These are phyloP conservation scores for Serpula lacrymans DNA, from an alignment of 768 basidiomycete genomes.

Conservation along the genomic window DNA sequence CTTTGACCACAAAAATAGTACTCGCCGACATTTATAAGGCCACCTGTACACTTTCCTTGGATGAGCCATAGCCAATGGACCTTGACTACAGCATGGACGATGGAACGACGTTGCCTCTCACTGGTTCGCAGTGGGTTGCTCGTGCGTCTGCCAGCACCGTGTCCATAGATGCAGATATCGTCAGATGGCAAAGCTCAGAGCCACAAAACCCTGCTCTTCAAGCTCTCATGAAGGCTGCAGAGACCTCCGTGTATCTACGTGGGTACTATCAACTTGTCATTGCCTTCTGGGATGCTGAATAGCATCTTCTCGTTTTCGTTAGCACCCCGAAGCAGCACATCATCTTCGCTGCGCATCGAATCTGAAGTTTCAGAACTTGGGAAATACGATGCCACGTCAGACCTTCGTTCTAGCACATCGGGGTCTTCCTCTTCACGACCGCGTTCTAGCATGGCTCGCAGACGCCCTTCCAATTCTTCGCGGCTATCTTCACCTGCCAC, in stretches of 20 bases:
- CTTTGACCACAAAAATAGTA: too few species aligned
- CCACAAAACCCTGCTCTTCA: slow-evolving; percentile 24
- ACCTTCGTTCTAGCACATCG: neutral
- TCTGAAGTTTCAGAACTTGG: neutral
- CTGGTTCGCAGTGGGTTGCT: too few species aligned
- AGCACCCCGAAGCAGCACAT: neutral
- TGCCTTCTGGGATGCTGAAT: neutral
- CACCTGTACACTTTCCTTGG: too few species aligned
- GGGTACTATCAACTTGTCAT: neutral
- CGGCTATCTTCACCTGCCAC: too few species aligned
- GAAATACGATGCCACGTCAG: neutral
- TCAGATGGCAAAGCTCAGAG: slow-evolving; percentile 33
- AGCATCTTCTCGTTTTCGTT: neutral
- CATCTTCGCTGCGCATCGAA: neutral
- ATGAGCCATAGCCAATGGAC: too few species aligned
- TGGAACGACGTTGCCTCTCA: too few species aligned
- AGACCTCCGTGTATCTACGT: slow-evolving; percentile 1
- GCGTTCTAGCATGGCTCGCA: too few species aligned
- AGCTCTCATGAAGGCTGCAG: slow-evolving; percentile 18
- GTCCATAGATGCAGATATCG: slow-evolving; percentile 15
- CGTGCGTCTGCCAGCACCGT: too few species aligned
- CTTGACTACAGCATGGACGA: too few species aligned
- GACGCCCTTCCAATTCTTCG: too few species aligned
- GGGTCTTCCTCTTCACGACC: too few species aligned
- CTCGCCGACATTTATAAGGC: too few species aligned